Base-by-base conservation (phyloP, 1,139 yeast genomes). In the Suhomyces choctaworum region DNA sequence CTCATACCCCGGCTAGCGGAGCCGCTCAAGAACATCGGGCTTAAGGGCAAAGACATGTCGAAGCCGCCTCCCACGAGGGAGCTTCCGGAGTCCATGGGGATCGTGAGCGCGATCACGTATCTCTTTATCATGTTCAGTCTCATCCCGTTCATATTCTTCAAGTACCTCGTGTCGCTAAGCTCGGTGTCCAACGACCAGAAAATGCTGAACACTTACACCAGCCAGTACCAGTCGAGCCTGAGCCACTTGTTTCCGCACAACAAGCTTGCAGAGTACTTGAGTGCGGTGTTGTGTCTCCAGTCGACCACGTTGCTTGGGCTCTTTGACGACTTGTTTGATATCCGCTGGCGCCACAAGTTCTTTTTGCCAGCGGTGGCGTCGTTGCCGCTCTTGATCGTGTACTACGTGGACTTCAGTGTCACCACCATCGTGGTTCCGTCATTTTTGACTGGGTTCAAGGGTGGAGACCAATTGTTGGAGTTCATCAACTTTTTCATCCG, bases 321-420 rank as follows among this genome's bases (percentile, higher is more conserved):
- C 17, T 86, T 95, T 34, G 99, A 92, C 58, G 99, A 92, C 62
- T 69, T 92, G 50, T 92, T 92, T 55, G 98, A 92, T 60, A 81
- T 92, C 43, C 76, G 96, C 47, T 92, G 99, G 99, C 73, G 99
- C 56, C 96, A 92, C 64, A 92, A 92, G 68, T 88, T 92, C 63
- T 88, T 92, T 54, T 59, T 92, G 47, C 99, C 99, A 0, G 96
- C 96, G 0, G 79, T 94, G 38, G 96, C 97, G 0, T 82, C 96
- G 1, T 80, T 92, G 32, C 99, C 99, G 4, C 70, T 94, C 50
- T 70, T 92, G 42, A 79, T 92, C 19, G 96, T 92, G 3, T 92
- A 92, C 61, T 89, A 87, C 50, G 92, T 90, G 39, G 97, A 92
- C 60, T 92, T 87, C 59, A 95, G 96, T 44, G 89, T 88, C 28